Evolutionary conservation across 1,139 yeast genomes (phyloP).

Genomic region (Pneumocystis wakefieldiae): DNA sequence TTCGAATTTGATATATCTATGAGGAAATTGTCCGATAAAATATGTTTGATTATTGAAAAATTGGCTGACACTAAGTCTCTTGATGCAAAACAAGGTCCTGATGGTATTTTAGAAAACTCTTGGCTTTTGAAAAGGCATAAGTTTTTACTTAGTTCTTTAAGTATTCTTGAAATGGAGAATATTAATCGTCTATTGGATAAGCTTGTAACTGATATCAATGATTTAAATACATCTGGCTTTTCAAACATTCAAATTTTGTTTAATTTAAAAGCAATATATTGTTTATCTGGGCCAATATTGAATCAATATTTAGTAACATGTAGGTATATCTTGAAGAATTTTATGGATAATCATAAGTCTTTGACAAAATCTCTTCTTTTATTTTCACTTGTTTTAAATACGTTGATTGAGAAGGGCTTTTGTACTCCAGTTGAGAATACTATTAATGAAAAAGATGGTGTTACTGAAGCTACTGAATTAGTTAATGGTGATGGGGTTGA

Average conservation of each 20-base stretch:
- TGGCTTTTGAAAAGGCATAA: neutral
- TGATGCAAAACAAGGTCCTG: neutral
- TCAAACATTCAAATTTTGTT: neutral
- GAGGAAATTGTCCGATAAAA: neutral
- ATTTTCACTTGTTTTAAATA: constrained; percentile 4
- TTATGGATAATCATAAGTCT: constrained; percentile 5
- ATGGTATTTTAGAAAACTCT: neutral
- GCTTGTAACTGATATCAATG: neutral
- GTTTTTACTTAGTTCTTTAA: neutral
- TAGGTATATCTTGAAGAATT: constrained; percentile 13
- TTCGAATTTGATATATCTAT: neutral
- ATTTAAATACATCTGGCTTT: neutral
- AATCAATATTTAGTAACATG: constrained; percentile 20
- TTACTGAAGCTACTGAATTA: constrained; percentile 24
- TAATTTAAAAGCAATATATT: constrained; percentile 16
- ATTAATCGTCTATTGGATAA: neutral
- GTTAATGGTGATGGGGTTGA: constrained; percentile 87
- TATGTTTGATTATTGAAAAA: neutral
- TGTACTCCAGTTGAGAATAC: constrained; percentile 59
- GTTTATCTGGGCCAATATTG: constrained; percentile 26
- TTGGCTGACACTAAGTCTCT: neutral
- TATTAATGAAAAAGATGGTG: constrained; percentile 42
- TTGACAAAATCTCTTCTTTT: constrained; percentile 5
- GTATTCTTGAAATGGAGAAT: neutral
- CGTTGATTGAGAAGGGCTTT: constrained; percentile 68